Evolutionary conservation across 225 moss, liverwort and hornwort genomes (phyloP), one percentile per base, ranked within the genome.

Genomic region (Sphagnum tenellum): DNA sequence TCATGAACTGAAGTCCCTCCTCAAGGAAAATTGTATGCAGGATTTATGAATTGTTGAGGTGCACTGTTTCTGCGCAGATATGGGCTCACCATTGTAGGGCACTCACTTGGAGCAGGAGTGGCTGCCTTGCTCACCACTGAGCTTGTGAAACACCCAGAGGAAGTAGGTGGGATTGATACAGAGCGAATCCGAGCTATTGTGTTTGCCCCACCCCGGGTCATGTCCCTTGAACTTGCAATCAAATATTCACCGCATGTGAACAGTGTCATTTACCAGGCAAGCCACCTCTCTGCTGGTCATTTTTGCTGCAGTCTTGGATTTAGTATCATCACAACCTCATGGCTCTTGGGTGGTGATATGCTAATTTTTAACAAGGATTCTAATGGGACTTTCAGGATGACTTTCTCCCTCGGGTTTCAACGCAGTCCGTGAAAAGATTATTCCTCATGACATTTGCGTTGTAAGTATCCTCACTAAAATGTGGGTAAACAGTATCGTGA

Each of bases 61-160:
- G 45, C 8, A 52, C 29, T 29, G 29, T 29, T 29, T 29, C 29
- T 75, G 64, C 58, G 73, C 81, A 89, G 84, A 59, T 89, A 86
- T 64, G 74, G 69, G 60, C 74, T 90, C 70, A 88, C 72, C 5
- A 50, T 90, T 61, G 88, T 85, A 51, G 90, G 90, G 49, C 90
- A 90, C 60, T 90, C 90, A 51, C 76, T 90, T 55, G 90, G 90
- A 73, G 90, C 88, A 53, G 90, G 90, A 64, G 85, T 90, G 5
- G 82, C 84, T 61, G 9, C 85, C 55, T 61, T 90, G 53, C 49
- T 90, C 49, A 67, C 78, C 54, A 7, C 75, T 44, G 64, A 79
- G 47, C 72, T 90, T 57, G 58, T 85, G 54, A 72, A 83, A 49
- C 71, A 82, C 56, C 66, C 53, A 60, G 85, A 81, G 55, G 67